phyloP scores from a whole-genome alignment of 768 basidiomycete species.

The Thelephora ganbajun region DNA sequence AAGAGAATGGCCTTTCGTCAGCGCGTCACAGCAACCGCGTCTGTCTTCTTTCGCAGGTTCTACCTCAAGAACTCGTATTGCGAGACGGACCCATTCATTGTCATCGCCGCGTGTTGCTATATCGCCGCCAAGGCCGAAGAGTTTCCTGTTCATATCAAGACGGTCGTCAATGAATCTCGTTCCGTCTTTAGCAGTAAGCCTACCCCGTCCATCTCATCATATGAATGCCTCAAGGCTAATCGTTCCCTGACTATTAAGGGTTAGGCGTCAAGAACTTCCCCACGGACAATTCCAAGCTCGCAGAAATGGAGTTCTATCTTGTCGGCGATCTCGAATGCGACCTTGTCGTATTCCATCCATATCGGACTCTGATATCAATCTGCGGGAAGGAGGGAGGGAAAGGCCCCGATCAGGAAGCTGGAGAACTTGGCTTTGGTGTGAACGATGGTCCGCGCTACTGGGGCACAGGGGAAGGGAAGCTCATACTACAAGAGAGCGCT shows the following conservation, averaged over 20 bases:
- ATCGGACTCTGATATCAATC: slow-evolving; percentile 72
- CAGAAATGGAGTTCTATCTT: slow-evolving; percentile 99
- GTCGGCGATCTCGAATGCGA: slow-evolving; percentile 95
- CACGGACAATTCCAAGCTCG: slow-evolving; percentile 79
- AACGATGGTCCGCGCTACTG: slow-evolving; percentile 56
- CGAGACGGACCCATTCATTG: slow-evolving; percentile 91
- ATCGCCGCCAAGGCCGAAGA: slow-evolving; percentile 97
- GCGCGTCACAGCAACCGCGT: slow-evolving; percentile 86
- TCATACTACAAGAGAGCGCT: slow-evolving; percentile 62
- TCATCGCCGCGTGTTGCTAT: slow-evolving; percentile 87
- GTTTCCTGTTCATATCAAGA: slow-evolving; percentile 89
- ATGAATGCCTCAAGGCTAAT: neutral
- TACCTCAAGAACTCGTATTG: slow-evolving; percentile 92
- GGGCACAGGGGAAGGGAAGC: slow-evolving; percentile 68
- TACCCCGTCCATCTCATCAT: neutral
- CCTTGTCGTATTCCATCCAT: slow-evolving; percentile 85
- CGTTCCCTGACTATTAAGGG: slow-evolving; percentile 31
- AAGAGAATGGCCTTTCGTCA: slow-evolving; percentile 76
- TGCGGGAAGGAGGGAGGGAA: slow-evolving; percentile 46
- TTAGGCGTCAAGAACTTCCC: slow-evolving; percentile 73
- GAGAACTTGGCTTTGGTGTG: slow-evolving; percentile 35
- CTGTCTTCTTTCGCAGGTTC: slow-evolving; percentile 92
- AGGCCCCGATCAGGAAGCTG: slow-evolving; percentile 38
- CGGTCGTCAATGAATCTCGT: slow-evolving; percentile 73
- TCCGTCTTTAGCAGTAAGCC: slow-evolving; percentile 54